Evolutionary conservation across 768 basidiomycete species (phyloP), one percentile per base, ranked within the genome.

Genomic region (Cystofilobasidium ferigula): DNA sequence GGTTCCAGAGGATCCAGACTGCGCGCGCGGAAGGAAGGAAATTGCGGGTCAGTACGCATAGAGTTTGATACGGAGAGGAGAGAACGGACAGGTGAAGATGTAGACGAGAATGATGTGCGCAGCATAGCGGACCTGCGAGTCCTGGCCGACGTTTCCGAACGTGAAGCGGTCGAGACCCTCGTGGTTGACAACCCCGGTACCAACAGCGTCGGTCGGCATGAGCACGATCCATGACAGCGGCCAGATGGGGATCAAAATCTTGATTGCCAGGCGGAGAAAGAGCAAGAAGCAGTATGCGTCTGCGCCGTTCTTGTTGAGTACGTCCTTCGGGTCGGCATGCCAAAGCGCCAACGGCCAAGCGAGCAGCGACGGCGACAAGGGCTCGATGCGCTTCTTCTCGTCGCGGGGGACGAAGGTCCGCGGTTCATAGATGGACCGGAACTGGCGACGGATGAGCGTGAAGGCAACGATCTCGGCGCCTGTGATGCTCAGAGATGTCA

Each of bases 271-370:
- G 57, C 86, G 83, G 54, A 86, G 79, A 75, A 88, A 97, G 61
- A 90, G 86, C 53, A 95, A 85, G 71, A 88, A 99, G 73, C 93
- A 86, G 78, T 94, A 99, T 20, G 91, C 88, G 74, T 98, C 94
- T 65, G 87, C 79, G 32, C 90, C 90, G 69, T 91, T 92, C 73
- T 82, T 82, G 22, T 78, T 72, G 62, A 74, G 69, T 18, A 76
- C 72, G 5, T 72, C 66, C 28, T 72, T 69, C 0, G 74, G 68
- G 82, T 83, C 82, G 2, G 85, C 80, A 2, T 78, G 79, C 76
- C 78, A 84, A 24, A 92, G 75, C 0, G 82, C 79, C 24, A 81
- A 66, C 1, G 87, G 86, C 89, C 89, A 93, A 38, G 79, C 72
- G 28, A 89, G 76, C 24, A 82, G 69, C 13, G 77, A 77, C 20